Evolutionary conservation across 2,329 filamentous ascomycete genomes (phyloP), one percentile per base, ranked within the genome.

Genomic region (Stromatinia cepivora): DNA sequence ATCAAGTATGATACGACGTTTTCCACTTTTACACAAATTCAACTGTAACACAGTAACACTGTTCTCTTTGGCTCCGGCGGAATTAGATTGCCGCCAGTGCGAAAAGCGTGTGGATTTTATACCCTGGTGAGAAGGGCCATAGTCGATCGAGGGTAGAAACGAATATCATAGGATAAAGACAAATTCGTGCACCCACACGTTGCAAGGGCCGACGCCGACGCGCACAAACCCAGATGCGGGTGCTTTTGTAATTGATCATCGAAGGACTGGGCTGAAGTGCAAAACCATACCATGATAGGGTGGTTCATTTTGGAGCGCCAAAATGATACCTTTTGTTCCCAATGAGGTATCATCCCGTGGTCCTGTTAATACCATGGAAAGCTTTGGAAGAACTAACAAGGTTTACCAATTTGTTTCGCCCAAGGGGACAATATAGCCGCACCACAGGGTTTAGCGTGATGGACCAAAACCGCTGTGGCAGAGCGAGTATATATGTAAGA

Each of bases 11-110:
- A 62, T 22, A 50, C 45, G 45, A 63, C 22, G 15, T 25, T 58
- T 58, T 52, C 61, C 61, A 64, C 46, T 64, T 64, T 64, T 64
- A 52, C 46, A 52, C 46, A 52, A 63, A 50, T 63, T 8, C 56
- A 59, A 45, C n/a, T 42, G 34, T 39, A 42, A 39, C 48, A 63
- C n/a, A 52, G 34, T 36, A 36, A 39, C 54, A 57, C 54, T 15
- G 22, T 59, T 52, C 34, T 28, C n/a, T 64, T 64, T 28, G 46
- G 36, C 61, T 42, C 61, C 46, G 46, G 34, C n/a, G 46, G 34
- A 64, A 52, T 50, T 36, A 62, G 45, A 50, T 52, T 63, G 61
- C 61, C 48, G 46, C 46, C 61, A 64, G 22, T 39, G 22, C 17
- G 7, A 52, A 52, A 64, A 52, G n/a, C 9, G 46, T 64, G 46